Evolutionary conservation across 208 protist species (phyloP), one percentile per base, ranked within the genome.

Genomic region (Angomonas deanei): DNA sequence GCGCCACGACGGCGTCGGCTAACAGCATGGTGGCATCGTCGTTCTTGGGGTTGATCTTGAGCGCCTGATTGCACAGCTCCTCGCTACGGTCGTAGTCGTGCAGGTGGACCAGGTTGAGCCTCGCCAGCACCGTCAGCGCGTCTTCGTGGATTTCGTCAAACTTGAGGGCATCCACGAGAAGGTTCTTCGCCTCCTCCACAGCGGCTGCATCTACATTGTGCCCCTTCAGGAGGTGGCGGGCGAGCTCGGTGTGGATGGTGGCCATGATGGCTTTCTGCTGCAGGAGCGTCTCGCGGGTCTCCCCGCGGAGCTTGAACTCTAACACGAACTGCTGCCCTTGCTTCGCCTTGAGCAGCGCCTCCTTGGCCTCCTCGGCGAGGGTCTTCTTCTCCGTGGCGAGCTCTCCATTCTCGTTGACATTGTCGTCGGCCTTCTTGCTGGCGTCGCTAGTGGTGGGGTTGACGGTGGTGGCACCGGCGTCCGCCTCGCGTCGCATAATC

Each of bases 1-100:
- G 64, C 59, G 88, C 62, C 26, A 73, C 78, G 15, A 74, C 77
- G 36, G 96, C 73, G 91, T 97, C 91, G 0, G 97, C 93, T 15
- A 98, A 72, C 54, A 98, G 89, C 42, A 97, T 87, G 26, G 85
- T 80, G 0, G 95, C 97, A 36, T 95, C 88, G 27, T 96, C 91
- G 54, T 89, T 89, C 31, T 60, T 50, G 3, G 86, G 74, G 66
- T 94, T 88, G 31, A 97, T 84, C 42, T 78, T 70, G 28, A 98
- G 84, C 36, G 98, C 61, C 39, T 79, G 72, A 33, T 82, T 82
- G 74, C 92, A 97, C 60, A 94, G 84, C 42, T 82, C 61, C 77
- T 97, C 91, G 55, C 91, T 97, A 5, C 23, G 47, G 47, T 53
- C 47, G 23, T 24, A 53, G n/a, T 56, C 76, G n/a, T 96, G 84